Base-by-base conservation (phyloP, 768 basidiomycete species). In the Lactifluus rugatus region DNA sequence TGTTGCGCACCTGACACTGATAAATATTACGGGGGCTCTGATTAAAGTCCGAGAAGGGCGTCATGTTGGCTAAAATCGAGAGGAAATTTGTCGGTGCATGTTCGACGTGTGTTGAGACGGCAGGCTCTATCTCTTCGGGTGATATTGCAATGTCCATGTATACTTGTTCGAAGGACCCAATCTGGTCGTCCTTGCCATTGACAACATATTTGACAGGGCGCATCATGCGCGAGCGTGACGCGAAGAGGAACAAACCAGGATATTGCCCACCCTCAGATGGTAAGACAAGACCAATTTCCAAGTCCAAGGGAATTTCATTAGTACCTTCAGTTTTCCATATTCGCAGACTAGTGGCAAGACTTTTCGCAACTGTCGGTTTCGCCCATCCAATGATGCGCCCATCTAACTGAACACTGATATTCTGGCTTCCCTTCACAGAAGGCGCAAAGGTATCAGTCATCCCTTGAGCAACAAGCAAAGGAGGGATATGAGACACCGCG, bases 31-130 rank as follows among this genome's bases (percentile, higher is more conserved):
- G 82, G 26, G 90, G 90, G 73, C 85, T 88, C 86, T 92, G 96
- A 71, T 99, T 99, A 74, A 98, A 99, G 72, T 99, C 95, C 44
- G 94, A 97, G 76, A 99, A 99, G 0, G 96, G 96, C 0, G 95
- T 99, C 63, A 99, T 77, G 70, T 98, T 97, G 46, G 96, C 96
- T 62, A 99, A 79, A 66, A 99, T 95, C 2, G 92, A 95, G 54
- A 99, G 73, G 71, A 99, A 93, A 70, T 92, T 94, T 8, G 96
- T 97, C 4, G 96, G 91, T 41, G 89, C 79, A 66, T 92, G 86
- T 73, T 99, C 96, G 42, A 96, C 87, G 71, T 99, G 96, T 0
- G 89, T 89, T 19, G 92, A 87, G 7, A 89, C 76, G 16, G 78
- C 83, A 55, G 66, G 59, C 60, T 80, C 77, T 56, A 97, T 85